Conservation (phyloP, 257 asterid genomes). For the Plantago elongata region DNA sequence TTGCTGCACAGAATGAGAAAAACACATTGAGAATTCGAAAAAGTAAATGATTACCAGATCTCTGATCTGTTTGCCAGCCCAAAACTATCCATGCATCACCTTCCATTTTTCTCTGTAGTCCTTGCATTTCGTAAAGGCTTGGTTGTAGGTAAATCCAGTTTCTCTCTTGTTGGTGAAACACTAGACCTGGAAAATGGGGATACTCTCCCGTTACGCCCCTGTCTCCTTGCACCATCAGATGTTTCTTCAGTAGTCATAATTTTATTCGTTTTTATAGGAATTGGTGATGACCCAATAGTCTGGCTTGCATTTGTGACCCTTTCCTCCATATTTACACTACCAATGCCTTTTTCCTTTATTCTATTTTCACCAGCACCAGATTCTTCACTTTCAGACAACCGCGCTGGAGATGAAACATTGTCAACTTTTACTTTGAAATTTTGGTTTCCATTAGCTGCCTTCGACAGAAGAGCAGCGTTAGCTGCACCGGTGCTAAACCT, state of each 20-base stretch:
- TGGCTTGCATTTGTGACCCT: slow-evolving; percentile 46
- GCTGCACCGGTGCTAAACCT: slow-evolving; percentile 52
- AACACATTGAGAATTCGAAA: slow-evolving; percentile 22
- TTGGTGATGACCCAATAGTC: slow-evolving; percentile 44
- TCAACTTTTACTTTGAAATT: slow-evolving; percentile 51
- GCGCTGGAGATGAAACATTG: slow-evolving; percentile 63
- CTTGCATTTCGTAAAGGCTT: slow-evolving; percentile 71
- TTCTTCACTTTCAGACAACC: slow-evolving; percentile 88
- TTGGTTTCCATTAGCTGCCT: slow-evolving; percentile 48
- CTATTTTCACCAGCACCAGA: slow-evolving; percentile 79
- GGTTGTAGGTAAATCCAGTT: slow-evolving; percentile 52
- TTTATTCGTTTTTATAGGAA: slow-evolving; percentile 58
- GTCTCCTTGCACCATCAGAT: slow-evolving; percentile 85
- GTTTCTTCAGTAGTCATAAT: slow-evolving; percentile 59
- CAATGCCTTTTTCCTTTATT: slow-evolving; percentile 51
- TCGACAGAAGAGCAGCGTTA: slow-evolving; percentile 49
- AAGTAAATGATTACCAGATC: slow-evolving; percentile 10
- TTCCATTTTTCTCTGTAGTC: slow-evolving; percentile 77
- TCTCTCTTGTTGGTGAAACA: slow-evolving; percentile 72
- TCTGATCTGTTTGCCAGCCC: not conserved
- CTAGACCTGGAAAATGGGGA: slow-evolving; percentile 78
- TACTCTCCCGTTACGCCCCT: slow-evolving; percentile 84
- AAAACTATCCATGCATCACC: slow-evolving; percentile 45
- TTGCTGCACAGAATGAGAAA: slow-evolving; percentile 49
- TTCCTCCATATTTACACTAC: slow-evolving; percentile 52